Evolutionary conservation across 2,329 filamentous ascomycete genomes (phyloP).

Genomic region (Fusarium fracticaudum): DNA sequence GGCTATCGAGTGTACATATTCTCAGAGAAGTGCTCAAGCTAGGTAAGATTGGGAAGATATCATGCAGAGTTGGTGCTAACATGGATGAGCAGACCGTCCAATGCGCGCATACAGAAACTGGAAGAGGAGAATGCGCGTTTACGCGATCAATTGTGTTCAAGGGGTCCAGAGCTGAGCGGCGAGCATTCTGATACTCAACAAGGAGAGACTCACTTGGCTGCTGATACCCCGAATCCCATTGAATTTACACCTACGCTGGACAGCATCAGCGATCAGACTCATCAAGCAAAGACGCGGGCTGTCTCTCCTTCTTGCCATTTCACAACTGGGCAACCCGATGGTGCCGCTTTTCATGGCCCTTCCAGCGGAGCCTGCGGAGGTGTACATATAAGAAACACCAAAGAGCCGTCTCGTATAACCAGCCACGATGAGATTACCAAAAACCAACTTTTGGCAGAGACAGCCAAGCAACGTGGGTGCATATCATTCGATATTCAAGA

Average conservation of each 20-base stretch:
- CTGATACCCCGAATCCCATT: rapidly evolving
- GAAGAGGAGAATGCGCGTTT: slow-evolving; percentile 51
- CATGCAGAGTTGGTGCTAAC: rapidly evolving
- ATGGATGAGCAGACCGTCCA: slow-evolving; percentile 3
- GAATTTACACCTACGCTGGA: rapidly evolving
- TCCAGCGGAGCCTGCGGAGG: slow-evolving; percentile 23
- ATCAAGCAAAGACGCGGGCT: not conserved
- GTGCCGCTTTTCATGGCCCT: slow-evolving; percentile 38
- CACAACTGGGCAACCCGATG: not conserved
- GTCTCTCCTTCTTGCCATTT: not conserved
- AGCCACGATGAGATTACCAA: not conserved
- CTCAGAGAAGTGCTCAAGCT: slow-evolving; percentile 1
- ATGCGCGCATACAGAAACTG: slow-evolving; percentile 47
- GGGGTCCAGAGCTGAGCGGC: not conserved
- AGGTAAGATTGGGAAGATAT: not conserved
- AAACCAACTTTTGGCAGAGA: slow-evolving; percentile 26
- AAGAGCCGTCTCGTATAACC: rapidly evolving
- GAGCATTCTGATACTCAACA: not conserved
- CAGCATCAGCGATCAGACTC: not conserved
- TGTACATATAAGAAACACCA: not conserved
- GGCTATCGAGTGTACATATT: slow-evolving; percentile 18
- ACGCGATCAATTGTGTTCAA: slow-evolving; percentile 40
- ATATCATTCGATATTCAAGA: rapidly evolving
- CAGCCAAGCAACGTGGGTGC: slow-evolving; percentile 26
- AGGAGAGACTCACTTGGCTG: rapidly evolving